These are phyloP conservation scores for Penicillium sumatraense DNA, from an alignment of 2,329 filamentous ascomycete species.

Conservation along the genomic window DNA sequence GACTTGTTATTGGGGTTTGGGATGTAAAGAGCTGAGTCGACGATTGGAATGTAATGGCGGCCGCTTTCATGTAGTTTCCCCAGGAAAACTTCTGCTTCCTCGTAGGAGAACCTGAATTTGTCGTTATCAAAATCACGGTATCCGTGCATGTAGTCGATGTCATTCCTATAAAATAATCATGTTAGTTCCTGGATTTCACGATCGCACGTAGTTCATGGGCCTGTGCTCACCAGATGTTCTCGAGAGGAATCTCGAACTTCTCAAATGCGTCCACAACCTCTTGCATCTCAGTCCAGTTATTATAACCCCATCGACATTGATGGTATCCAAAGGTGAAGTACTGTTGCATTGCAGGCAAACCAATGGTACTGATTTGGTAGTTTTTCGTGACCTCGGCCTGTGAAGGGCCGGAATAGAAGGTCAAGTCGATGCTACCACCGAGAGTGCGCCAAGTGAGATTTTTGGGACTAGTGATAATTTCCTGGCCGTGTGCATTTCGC, in stretches of 20 bases:
- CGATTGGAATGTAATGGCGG: slow-evolving; percentile 65
- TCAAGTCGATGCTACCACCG: slow-evolving; percentile 78
- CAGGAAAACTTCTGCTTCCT: slow-evolving; percentile 57
- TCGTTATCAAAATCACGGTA: slow-evolving; percentile 66
- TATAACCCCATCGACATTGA: slow-evolving; percentile 83
- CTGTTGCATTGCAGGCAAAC: slow-evolving; percentile 76
- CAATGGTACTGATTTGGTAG: slow-evolving; percentile 70
- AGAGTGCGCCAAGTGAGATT: slow-evolving; percentile 75
- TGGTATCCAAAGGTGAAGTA: slow-evolving; percentile 84
- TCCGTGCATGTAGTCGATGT: slow-evolving; percentile 64
- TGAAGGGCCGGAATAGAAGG: slow-evolving; percentile 75
- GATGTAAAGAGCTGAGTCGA: slow-evolving; percentile 70
- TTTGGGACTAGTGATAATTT: slow-evolving; percentile 66
- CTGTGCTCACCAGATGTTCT: slow-evolving; percentile 54
- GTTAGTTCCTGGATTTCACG: too few species aligned
- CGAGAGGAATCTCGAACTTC: slow-evolving; percentile 61
- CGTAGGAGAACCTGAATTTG: slow-evolving; percentile 55
- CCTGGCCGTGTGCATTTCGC: slow-evolving; percentile 76
- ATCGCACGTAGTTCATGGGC: too few species aligned
- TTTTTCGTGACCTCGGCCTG: slow-evolving; percentile 70
- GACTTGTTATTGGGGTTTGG: slow-evolving; percentile 71
- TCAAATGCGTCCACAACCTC: slow-evolving; percentile 60
- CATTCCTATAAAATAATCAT: slow-evolving; percentile 23
- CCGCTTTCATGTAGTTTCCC: slow-evolving; percentile 57
- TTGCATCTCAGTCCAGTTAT: slow-evolving; percentile 70